phyloP scores from a whole-genome alignment of 768 basidiomycete species.

The Rubroboletus pulcherrimus region DNA sequence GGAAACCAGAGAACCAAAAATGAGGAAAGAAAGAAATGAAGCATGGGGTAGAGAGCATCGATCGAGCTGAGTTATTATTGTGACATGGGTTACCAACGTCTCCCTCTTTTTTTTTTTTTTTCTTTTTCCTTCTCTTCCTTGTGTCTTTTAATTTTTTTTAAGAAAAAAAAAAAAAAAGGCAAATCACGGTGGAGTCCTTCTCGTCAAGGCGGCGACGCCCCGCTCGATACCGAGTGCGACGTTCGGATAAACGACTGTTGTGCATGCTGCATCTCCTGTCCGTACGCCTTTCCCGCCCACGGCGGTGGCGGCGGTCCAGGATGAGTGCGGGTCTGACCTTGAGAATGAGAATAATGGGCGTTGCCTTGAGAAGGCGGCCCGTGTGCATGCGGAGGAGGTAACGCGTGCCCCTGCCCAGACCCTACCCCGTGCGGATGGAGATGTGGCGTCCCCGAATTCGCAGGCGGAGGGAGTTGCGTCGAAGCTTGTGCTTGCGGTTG shows the following conservation, averaged over 20 bases:
- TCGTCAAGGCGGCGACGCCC: constrained; percentile 30
- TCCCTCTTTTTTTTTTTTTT: neutral
- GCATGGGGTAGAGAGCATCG: neutral
- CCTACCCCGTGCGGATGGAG: constrained; percentile 11
- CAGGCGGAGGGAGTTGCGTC: constrained; percentile 8
- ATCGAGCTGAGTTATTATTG: neutral
- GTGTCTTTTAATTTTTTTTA: neutral
- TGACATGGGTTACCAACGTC: neutral
- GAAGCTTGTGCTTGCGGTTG: constrained; percentile 5
- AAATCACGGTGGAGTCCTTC: neutral
- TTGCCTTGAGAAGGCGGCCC: constrained; percentile 4
- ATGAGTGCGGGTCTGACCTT: constrained; percentile 11
- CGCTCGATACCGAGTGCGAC: constrained; percentile 40
- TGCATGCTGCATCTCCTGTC: constrained; percentile 28
- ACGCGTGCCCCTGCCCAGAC: constrained; percentile 7
- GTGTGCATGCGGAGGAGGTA: constrained; percentile 10
- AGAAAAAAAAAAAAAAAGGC: neutral
- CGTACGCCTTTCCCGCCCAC: constrained; percentile 23
- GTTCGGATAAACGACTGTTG: constrained; percentile 49
- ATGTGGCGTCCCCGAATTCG: constrained; percentile 13
- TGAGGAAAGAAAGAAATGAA: neutral
- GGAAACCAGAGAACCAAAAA: neutral
- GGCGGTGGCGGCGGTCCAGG: constrained; percentile 24
- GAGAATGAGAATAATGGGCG: constrained; percentile 9
- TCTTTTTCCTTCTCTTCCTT: neutral